Base-by-base conservation (phyloP, 2,329 filamentous ascomycete species). In the Escovopsis weberi region DNA sequence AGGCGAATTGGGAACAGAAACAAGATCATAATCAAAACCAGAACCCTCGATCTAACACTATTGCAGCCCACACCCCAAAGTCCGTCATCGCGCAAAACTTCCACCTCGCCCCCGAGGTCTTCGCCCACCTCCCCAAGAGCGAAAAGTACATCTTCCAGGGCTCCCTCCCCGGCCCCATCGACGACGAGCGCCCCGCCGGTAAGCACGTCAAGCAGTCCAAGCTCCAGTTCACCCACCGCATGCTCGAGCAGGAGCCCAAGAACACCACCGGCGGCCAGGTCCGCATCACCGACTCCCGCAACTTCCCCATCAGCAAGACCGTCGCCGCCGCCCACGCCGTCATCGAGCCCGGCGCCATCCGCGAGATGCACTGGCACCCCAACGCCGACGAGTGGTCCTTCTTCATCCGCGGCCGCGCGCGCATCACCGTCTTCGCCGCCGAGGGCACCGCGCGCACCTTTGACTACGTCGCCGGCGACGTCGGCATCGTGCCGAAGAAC, bases 361-460 rank as follows among this genome's bases (percentile, higher is more conserved):
- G 82, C 9, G 82, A 86, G 62, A 85, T 88, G 70, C 83, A 88
- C 64, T 88, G 83, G 83, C 83, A 88, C 55, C 81, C 82, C 1
- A 78, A 75, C 37, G 81, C 81, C 11, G 83, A 87, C 53, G 82
- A 87, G 58, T 88, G 82, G 82, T 82, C 77, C 6, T 88, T 83
- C 60, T 86, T 88, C 65, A 74, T 88, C 56, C 63, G 64, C 26
- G 84, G 84, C 0, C 74, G 75, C 35, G 84, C 80, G 0, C 73
- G 83, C 30, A 74, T 86, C 12, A 87, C 82, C 12, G 73, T 88
- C 49, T 88, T 87, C 54, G 80, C 74, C 0, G 71, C 81, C 2
- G 74, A 82, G 50, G 75, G 78, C 26, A 75, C 67, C 19, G 81
- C 82, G 0, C 69, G 81, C 23, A 88, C 83, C 0, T 88, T 88